Conservation (phyloP, 1,139 yeast species). For the Meyerozyma carpophila region DNA sequence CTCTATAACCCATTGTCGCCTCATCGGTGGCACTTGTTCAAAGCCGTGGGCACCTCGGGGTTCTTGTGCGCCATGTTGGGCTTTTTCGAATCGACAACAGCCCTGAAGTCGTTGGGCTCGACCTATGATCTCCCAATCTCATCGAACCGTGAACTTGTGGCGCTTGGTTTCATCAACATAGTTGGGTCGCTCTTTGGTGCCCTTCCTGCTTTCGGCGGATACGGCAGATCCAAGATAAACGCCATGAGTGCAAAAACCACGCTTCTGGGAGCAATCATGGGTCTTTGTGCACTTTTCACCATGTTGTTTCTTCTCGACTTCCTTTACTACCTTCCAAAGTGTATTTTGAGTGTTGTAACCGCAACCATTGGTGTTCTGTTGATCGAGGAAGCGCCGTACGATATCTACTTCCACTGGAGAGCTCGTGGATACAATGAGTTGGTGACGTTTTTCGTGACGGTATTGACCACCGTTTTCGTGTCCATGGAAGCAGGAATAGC, state of each 20-base stretch:
- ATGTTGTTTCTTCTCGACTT: constrained; percentile 56
- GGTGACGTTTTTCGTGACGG: constrained; percentile 66
- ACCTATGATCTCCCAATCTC: constrained; percentile 62
- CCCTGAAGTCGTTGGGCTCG: constrained; percentile 74
- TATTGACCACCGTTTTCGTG: constrained; percentile 66
- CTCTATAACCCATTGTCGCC: constrained; percentile 32
- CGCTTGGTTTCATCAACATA: constrained; percentile 74
- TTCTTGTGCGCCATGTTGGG: constrained; percentile 84
- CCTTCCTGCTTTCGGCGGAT: constrained; percentile 93
- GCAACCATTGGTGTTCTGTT: constrained; percentile 74
- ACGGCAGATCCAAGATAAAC: constrained; percentile 88
- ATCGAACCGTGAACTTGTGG: constrained; percentile 72
- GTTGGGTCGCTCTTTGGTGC: constrained; percentile 69
- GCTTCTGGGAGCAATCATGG: constrained; percentile 77
- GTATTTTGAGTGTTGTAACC: constrained; percentile 78
- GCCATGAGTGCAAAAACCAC: constrained; percentile 83
- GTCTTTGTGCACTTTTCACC: constrained; percentile 62
- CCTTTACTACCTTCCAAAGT: constrained; percentile 71
- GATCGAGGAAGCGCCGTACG: constrained; percentile 84
- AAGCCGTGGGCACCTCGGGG: constrained; percentile 48
- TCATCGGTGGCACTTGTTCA: constrained; percentile 28
- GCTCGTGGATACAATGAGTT: constrained; percentile 77
- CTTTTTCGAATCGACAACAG: constrained; percentile 90
- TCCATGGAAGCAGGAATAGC: constrained; percentile 90
- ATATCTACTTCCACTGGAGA: constrained; percentile 65